Conservation (phyloP, 768 basidiomycete species). For the Mycena venus region DNA sequence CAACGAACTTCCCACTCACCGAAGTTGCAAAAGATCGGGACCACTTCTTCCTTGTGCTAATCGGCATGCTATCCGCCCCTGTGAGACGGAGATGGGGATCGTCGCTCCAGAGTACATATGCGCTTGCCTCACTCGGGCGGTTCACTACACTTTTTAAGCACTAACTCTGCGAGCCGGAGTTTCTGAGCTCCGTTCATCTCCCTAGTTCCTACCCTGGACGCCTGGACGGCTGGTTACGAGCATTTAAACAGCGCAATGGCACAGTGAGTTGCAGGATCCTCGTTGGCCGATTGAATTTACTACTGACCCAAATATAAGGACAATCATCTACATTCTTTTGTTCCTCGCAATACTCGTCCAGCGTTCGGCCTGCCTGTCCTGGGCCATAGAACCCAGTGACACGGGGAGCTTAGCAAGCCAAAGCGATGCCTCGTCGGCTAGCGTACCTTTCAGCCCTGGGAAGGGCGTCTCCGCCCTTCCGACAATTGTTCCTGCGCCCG, state of each 20-base stretch:
- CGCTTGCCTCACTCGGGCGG: constrained; percentile 8
- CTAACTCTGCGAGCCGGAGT: not conserved
- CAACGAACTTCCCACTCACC: constrained; percentile 11
- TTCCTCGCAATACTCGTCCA: not conserved
- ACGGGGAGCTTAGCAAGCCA: not conserved
- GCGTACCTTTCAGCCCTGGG: not conserved
- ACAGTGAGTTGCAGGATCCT: not conserved
- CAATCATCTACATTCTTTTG: not conserved
- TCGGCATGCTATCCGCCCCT: not conserved
- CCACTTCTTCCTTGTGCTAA: not conserved
- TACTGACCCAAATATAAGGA: not conserved
- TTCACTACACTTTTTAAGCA: not conserved
- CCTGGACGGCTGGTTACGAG: not conserved
- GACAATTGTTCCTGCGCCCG: not conserved
- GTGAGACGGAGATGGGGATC: not conserved
- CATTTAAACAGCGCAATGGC: not conserved
- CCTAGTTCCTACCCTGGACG: not conserved
- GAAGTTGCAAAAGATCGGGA: not conserved
- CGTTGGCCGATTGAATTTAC: not conserved
- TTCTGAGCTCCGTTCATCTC: not conserved
- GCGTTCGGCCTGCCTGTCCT: not conserved
- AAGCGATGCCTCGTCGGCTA: not conserved
- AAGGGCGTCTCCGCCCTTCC: not conserved
- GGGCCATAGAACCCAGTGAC: not conserved
- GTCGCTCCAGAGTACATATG: constrained; percentile 1